These are phyloP conservation scores for Hymenoscyphus albidus DNA, from an alignment of 2,329 filamentous ascomycete genomes.

Conservation along the genomic window DNA sequence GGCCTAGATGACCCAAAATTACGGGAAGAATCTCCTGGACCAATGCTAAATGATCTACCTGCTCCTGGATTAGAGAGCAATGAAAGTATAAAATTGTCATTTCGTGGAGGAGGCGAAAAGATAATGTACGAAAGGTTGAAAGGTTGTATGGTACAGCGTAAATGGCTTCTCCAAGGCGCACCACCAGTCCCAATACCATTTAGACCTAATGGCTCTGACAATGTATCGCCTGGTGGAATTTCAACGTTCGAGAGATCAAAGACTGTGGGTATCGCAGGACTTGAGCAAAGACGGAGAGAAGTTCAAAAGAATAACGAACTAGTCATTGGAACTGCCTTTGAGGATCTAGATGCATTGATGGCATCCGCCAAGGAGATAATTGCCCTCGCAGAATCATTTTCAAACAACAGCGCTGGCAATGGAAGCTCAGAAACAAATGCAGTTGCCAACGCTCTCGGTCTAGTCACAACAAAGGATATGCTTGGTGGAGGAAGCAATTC, in stretches of 20 bases:
- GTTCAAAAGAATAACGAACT: conserved; percentile 89
- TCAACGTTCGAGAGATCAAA: conserved; percentile 45
- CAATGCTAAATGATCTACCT: conserved; percentile 46
- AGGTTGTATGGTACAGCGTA: conserved; percentile 81
- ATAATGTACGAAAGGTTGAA: conserved; percentile 88
- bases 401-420: conserved; percentile 54
- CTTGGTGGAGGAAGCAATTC: conserved; percentile 69
- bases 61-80: conserved; percentile 49
- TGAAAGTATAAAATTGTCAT: conserved; percentile 86
- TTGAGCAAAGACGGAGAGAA: conserved; percentile 81
- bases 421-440: conserved; percentile 66
- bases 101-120: conserved; percentile 82
- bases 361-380: conserved; percentile 95
- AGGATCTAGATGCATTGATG: conserved; percentile 95
- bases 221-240: conserved; percentile 36
- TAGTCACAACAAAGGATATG: conserved; percentile 95
- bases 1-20: conserved; percentile 40
- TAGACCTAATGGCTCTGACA: conserved; percentile 36
- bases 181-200: conserved; percentile 74
- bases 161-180: conserved; percentile 89
- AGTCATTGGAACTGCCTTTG: conserved; percentile 89
- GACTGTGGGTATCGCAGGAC: conserved; percentile 82
- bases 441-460: conserved; percentile 74
- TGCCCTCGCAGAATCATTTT: conserved; percentile 84
- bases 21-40: conserved; percentile 75